Conservation (phyloP, 192 early-diverging fungal genomes). For the Powellomyces hirtus region DNA sequence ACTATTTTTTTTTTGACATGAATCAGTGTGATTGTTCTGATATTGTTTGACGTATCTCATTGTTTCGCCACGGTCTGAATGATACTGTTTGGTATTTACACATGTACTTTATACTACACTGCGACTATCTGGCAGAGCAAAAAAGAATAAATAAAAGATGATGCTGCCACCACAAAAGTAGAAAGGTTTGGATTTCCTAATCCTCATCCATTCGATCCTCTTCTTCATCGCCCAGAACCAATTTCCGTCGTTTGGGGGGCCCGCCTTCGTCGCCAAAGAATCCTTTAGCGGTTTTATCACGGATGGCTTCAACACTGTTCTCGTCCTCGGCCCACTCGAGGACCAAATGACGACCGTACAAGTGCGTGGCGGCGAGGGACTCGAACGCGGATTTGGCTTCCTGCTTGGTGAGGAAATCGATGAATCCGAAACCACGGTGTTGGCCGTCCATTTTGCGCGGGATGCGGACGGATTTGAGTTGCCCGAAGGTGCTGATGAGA, state of each 20-base stretch:
- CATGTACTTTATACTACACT: too few species aligned
- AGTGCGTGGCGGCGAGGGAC: constrained; percentile 85
- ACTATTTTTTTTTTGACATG: too few species aligned
- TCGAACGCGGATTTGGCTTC: constrained; percentile 90
- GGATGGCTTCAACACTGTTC: constrained; percentile 74
- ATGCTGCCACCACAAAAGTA: too few species aligned
- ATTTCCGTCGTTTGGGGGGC: constrained; percentile 58
- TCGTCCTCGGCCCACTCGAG: constrained; percentile 93
- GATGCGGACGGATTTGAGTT: constrained; percentile 90
- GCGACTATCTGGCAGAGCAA: too few species aligned
- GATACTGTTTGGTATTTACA: too few species aligned
- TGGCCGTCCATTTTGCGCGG: constrained; percentile 91
- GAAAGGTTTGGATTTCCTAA: too few species aligned
- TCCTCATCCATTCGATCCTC: constrained; percentile 22
- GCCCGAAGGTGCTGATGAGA: constrained; percentile 75
- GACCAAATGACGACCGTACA: constrained; percentile 96
- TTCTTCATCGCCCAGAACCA: constrained; percentile 49
- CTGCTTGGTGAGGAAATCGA: constrained; percentile 95
- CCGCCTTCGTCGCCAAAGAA: constrained; percentile 60
- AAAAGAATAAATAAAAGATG: too few species aligned
- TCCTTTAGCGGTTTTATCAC: constrained; percentile 80
- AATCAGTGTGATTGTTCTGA: too few species aligned
- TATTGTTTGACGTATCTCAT: too few species aligned
- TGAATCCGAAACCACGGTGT: constrained; percentile 97
- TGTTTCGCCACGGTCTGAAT: too few species aligned